phyloP scores from a whole-genome alignment of 2,329 filamentous ascomycete genomes.

The Paecilomyces niveus region DNA sequence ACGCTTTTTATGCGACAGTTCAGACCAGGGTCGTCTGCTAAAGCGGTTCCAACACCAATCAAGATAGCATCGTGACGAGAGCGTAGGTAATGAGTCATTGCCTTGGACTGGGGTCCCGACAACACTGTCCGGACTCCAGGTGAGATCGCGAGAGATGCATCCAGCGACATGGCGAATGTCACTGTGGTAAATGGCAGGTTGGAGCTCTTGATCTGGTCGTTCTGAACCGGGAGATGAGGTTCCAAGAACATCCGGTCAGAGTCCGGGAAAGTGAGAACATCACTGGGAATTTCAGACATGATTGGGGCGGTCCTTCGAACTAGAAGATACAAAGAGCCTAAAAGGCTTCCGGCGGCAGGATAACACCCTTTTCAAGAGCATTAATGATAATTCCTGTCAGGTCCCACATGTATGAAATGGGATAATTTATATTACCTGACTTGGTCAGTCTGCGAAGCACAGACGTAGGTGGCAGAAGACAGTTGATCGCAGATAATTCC shows the following conservation, averaged over 20 bases:
- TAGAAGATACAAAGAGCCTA: no score
- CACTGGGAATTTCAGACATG: not conserved
- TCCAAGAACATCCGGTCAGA: not conserved
- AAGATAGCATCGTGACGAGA: slow-evolving; percentile 77
- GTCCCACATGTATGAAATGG: no score
- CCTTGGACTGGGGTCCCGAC: slow-evolving; percentile 75
- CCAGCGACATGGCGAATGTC: slow-evolving; percentile 82
- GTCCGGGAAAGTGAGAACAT: not conserved
- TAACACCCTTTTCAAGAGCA: no score
- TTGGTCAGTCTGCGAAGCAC: no score
- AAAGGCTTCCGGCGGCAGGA: no score
- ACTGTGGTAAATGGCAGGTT: slow-evolving; percentile 57
- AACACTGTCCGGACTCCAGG: slow-evolving; percentile 70
- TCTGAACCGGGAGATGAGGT: not conserved
- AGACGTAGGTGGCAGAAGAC: no score
- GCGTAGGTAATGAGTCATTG: slow-evolving; percentile 92
- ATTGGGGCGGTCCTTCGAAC: not conserved
- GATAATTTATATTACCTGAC: no score
- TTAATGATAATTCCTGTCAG: no score
- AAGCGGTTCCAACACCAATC: slow-evolving; percentile 74
- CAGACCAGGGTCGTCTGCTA: slow-evolving; percentile 76
- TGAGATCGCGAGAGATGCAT: slow-evolving; percentile 64
- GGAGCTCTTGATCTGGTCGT: slow-evolving; percentile 10
- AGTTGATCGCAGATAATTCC: no score
- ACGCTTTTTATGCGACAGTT: slow-evolving; percentile 69